These are phyloP conservation scores for Bauhinia variegata DNA, from an alignment of 306 rosid genomes.

Conservation along the genomic window DNA sequence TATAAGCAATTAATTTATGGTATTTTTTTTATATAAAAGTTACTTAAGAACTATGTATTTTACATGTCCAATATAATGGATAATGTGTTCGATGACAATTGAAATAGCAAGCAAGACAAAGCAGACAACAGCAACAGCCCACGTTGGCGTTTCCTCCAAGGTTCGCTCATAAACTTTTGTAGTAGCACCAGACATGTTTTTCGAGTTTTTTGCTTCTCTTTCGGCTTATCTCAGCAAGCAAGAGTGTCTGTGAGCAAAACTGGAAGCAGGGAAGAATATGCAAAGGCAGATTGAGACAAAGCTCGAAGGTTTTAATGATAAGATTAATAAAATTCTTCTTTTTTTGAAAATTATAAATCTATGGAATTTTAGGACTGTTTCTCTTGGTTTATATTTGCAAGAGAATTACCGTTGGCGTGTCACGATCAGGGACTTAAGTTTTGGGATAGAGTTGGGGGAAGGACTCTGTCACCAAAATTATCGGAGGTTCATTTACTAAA, in stretches of 20 bases:
- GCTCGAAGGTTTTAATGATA: not conserved
- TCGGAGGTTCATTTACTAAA: too few relatives aligned
- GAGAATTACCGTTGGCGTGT: not conserved
- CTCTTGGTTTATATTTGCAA: not conserved
- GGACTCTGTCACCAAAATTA: too few relatives aligned
- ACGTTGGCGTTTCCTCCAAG: constrained; percentile 63
- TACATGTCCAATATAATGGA: constrained; percentile 49
- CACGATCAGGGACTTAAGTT: not conserved
- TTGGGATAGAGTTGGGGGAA: not conserved
- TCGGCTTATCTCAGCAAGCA: too few relatives aligned
- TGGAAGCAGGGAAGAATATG: not conserved
- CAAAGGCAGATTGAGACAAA: not conserved
- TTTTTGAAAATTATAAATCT: too few relatives aligned
- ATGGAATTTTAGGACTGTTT: not conserved
- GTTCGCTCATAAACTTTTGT: constrained; percentile 41
- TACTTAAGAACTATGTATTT: too few relatives aligned
- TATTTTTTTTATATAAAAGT: too few relatives aligned
- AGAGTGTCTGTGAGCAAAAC: not conserved
- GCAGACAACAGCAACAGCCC: constrained; percentile 78
- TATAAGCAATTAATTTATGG: too few relatives aligned
- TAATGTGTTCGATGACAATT: constrained; percentile 56
- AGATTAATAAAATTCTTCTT: too few relatives aligned
- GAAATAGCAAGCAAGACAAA: constrained; percentile 63
- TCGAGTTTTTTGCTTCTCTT: not conserved
- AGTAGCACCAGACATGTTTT: constrained; percentile 3